Conservation (phyloP, 2,329 filamentous ascomycete genomes). For the Arthrobotrys sinensis region DNA sequence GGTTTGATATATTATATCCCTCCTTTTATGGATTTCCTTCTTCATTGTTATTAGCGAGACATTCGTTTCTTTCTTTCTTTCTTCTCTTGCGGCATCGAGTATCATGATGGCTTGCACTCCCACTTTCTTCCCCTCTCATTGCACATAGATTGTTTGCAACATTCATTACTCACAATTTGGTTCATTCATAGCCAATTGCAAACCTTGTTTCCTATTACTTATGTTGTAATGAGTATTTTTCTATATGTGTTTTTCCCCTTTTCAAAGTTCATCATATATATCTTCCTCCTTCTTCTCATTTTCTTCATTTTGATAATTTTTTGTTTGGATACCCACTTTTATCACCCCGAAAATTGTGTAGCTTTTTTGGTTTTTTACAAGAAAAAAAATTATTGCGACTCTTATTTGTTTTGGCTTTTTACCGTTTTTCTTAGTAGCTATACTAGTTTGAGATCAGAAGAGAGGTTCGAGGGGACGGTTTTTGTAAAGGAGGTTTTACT, state of each 20-base stretch:
- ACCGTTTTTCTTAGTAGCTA: no score
- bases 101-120: conserved; percentile 15
- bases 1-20: conserved; percentile 27
- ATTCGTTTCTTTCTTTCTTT: conserved; percentile 25
- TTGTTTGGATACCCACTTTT: conserved; percentile 53
- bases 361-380: background rate
- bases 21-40: conserved; percentile 5
- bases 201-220: background rate
- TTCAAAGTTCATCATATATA: background rate
- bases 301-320: conserved; percentile 43
- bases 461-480: no score
- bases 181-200: background rate
- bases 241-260: conserved; percentile 50
- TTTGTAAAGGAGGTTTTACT: no score
- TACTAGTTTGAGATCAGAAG: no score
- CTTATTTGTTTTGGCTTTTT: no score
- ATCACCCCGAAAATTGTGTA: background rate
- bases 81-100: conserved; percentile 15
- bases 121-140: background rate
- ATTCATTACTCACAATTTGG: conserved; percentile 18
- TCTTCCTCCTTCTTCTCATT: conserved; percentile 5
- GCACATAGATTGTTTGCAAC: conserved; percentile 24
- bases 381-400: background rate
- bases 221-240: conserved; percentile 48
- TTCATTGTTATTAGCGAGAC: conserved; percentile 47